A percentile compares a stretch with the other conserved stretches of the same genome.
Evolutionary conservation across 2,329 filamentous ascomycete genomes (phyloP).

Genomic region (Colletotrichum euphorbiae): DNA sequence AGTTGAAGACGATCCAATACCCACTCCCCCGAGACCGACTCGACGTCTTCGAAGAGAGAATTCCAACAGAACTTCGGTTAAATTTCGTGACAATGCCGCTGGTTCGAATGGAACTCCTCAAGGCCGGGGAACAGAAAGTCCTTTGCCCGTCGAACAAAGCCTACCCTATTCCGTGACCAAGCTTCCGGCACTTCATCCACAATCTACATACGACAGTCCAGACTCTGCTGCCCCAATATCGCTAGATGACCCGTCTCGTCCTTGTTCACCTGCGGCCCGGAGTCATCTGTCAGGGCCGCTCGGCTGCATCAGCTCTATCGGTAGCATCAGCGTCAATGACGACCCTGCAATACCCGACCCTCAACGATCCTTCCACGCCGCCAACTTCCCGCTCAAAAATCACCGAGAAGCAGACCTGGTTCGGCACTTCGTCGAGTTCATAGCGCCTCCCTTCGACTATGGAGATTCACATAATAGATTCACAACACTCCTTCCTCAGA

Average conservation of each 20-base stretch:
- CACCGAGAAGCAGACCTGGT: constrained; percentile 21
- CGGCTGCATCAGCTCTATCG: constrained; percentile 14
- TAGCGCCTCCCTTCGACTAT: constrained; percentile 16
- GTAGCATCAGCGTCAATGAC: constrained; percentile 7
- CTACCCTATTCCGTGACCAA: not conserved
- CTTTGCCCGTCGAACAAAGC: not conserved
- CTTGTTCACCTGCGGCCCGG: not conserved
- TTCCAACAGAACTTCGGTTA: not conserved
- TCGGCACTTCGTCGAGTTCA: constrained; percentile 4
- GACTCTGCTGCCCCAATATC: not conserved
- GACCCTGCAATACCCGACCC: constrained; percentile 24
- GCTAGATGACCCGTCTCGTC: not conserved
- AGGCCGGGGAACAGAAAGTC: too few species aligned
- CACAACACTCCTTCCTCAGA: not conserved
- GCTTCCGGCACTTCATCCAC: constrained; percentile 4
- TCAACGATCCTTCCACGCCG: not conserved
- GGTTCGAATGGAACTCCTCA: not conserved
- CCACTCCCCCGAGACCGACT: not conserved
- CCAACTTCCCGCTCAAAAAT: constrained; percentile 10
- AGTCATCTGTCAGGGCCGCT: constrained; percentile 1
- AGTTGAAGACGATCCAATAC: not conserved
- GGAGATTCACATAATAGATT: constrained; percentile 6
- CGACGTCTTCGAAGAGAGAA: not conserved
- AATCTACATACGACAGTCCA: not conserved
- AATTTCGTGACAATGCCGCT: not conserved